A percentile compares a stretch with the other conserved stretches of the same genome.
These are phyloP conservation scores for Trebouxia sp. DNA, from an alignment of 139 green algal species.

Conservation along the genomic window DNA sequence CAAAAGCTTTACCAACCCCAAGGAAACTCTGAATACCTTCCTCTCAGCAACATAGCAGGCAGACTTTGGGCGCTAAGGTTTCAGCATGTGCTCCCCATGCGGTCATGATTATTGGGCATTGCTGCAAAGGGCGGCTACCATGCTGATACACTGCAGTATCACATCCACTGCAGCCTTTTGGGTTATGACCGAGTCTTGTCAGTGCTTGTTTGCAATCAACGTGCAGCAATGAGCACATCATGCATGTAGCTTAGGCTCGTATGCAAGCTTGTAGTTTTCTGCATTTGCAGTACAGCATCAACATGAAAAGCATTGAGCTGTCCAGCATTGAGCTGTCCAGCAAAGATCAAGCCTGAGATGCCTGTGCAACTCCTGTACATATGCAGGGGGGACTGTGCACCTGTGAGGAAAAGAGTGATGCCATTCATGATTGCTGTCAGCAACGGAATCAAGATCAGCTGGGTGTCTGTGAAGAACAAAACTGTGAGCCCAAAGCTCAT, in stretches of 20 bases:
- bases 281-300: background rate
- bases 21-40: constrained; percentile 67
- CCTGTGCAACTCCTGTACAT: background rate
- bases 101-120: no score
- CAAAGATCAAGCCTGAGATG: background rate
- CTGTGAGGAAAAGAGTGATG: constrained; percentile 39
- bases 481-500: constrained; percentile 57
- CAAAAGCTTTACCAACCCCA: constrained; percentile 54
- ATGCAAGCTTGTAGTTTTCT: no score
- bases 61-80: constrained; percentile 66
- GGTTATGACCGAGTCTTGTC: no score
- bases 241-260: background rate
- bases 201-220: no score
- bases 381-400: background rate
- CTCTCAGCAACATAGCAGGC: constrained; percentile 36
- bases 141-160: no score
- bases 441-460: background rate
- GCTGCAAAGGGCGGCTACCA: no score
- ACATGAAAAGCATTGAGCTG: background rate
- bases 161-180: no score
- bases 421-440: constrained; percentile 18
- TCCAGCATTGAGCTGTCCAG: background rate
- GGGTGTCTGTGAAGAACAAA: background rate
- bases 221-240: background rate
- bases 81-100: no score